Evolutionary conservation across 2,329 filamentous ascomycete genomes (phyloP), one percentile per base, ranked within the genome.

Genomic region (Fusarium tupiense): DNA sequence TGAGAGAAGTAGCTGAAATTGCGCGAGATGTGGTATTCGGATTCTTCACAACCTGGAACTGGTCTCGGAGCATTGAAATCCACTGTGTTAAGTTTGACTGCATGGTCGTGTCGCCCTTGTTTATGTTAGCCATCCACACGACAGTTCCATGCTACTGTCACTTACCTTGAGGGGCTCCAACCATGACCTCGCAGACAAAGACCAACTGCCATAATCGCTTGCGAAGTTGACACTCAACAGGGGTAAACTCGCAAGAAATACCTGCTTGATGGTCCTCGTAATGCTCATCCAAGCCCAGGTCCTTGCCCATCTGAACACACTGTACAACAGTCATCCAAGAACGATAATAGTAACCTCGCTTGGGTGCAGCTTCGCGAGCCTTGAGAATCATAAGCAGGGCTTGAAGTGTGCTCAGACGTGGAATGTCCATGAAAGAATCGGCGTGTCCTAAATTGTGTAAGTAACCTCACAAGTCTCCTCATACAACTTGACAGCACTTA

Each of bases 271-370:
- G 96, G 50, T 91, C 90, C 67, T 93, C 91, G 71, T 91, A 91
- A 83, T 98, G 96, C 73, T 98, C 94, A 79, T 98, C 92, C 11
- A 98, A 86, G 26, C 95, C 94, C 38, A 98, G 86, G 80, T 98
- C 96, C 79, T 97, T 96, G 33, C 91, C 94, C 94, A 98, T 98
- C 53, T 95, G 92, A 13, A 97, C 92, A 72, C 96, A 94, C 69
- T 95, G 94, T 61, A 98, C 96, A 26, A 97, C 91, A 10, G 93
- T 94, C 91, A 98, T 97, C 96, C 96, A 98, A 1, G 96, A 98
- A 43, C 96, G 92, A 83, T 96, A 98, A 82, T 96, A 98, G 81
- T 98, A 98, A 3, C 96, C 96, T 69, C 94, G 91, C 80, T 97
- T 97, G 0, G 96, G 95, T 14, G 93, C 91, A n/a, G 94, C 93